Evolutionary conservation across 768 basidiomycete genomes (phyloP).

Genomic region (Dentipellis sp.): DNA sequence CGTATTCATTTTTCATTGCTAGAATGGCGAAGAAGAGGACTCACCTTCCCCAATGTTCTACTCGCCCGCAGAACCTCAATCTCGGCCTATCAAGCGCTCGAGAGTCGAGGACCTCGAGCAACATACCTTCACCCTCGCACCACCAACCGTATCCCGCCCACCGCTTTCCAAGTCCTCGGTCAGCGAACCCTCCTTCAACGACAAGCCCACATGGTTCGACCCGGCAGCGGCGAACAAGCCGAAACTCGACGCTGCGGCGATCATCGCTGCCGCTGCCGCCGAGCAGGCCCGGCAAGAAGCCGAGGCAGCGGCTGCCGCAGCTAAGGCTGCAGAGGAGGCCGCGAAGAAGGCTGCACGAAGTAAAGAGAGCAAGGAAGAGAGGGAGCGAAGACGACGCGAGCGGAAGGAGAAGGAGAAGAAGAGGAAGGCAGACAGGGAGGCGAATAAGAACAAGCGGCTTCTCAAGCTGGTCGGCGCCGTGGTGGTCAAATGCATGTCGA

Average conservation of each 20-base stretch:
- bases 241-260: conserved; percentile 15
- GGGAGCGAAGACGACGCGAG: conserved; percentile 14
- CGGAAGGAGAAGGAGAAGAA: conserved; percentile 23
- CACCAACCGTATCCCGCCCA: neutral
- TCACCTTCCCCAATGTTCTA: neutral
- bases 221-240: conserved; percentile 1
- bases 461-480: conserved; percentile 78
- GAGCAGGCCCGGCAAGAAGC: conserved; percentile 20
- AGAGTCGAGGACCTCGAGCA: conserved; percentile 11
- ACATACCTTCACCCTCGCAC: neutral
- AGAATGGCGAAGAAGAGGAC: conserved; percentile 21
- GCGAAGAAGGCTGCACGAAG: conserved; percentile 11
- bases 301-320: conserved; percentile 14
- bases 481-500: conserved; percentile 90
- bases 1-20: neutral
- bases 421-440: conserved; percentile 52
- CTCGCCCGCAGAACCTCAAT: conserved; percentile 7
- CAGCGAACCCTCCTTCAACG: neutral
- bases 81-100: conserved; percentile 16
- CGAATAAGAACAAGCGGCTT: conserved; percentile 72
- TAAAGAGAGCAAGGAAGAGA: conserved; percentile 11
- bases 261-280: conserved; percentile 31
- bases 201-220: too few relatives aligned
- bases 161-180: neutral
- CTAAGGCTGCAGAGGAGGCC: conserved; percentile 15